A percentile compares a stretch with the other conserved stretches of the same genome.
phyloP scores from a whole-genome alignment of 768 basidiomycete genomes.

The Termitomyces sp. region DNA sequence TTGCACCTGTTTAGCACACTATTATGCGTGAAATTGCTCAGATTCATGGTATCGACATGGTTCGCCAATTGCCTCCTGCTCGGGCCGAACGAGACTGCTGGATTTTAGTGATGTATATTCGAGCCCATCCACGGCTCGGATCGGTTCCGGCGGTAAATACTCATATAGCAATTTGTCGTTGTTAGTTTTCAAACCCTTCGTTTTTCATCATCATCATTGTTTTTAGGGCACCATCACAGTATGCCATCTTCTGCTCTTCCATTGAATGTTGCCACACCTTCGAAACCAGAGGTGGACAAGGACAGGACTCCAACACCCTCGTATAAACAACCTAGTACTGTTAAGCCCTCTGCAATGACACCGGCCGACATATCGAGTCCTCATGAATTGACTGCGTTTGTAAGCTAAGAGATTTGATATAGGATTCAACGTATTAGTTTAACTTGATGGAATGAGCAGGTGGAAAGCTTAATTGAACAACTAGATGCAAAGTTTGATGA shows the following conservation, averaged over 20 bases:
- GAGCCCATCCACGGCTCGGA: too few relatives aligned
- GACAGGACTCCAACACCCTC: slow-evolving; percentile 49
- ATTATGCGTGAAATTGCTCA: too few relatives aligned
- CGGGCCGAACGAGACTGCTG: too few relatives aligned
- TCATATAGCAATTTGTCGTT: neutral
- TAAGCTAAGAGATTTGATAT: slow-evolving; percentile 33
- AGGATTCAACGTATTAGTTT: neutral
- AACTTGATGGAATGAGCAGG: slow-evolving; percentile 36
- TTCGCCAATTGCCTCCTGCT: too few relatives aligned
- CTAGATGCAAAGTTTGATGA: slow-evolving; percentile 90
- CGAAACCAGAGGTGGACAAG: slow-evolving; percentile 38
- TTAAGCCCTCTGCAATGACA: slow-evolving; percentile 34
- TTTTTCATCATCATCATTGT: too few relatives aligned
- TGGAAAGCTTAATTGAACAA: slow-evolving; percentile 83
- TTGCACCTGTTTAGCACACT: too few relatives aligned
- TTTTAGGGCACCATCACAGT: neutral
- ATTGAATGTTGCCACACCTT: slow-evolving; percentile 60
- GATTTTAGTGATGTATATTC: too few relatives aligned
- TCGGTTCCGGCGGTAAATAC: too few relatives aligned
- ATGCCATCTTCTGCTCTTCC: slow-evolving; percentile 57
- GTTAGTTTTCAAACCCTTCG: neutral
- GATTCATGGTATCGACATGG: too few relatives aligned
- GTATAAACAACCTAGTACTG: slow-evolving; percentile 31
- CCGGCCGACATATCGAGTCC: slow-evolving; percentile 80
- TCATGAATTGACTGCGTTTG: slow-evolving; percentile 91